phyloP scores from a whole-genome alignment of 805 yeast species.

The Kazachstania viticola region DNA sequence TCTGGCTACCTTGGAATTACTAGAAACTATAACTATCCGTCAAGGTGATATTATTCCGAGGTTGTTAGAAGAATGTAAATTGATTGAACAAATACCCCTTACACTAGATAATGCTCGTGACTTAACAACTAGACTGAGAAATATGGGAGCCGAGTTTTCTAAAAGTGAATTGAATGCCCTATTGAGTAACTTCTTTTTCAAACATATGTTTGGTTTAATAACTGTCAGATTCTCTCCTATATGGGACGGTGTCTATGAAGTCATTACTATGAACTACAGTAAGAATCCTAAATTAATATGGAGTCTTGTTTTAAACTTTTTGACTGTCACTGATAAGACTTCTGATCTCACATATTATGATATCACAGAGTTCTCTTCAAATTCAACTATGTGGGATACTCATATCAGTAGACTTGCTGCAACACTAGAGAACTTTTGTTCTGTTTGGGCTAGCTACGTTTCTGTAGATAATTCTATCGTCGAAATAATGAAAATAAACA shows the following conservation, averaged over 20 bases:
- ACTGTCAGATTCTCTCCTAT: conserved; percentile 72
- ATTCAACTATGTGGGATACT: conserved; percentile 30
- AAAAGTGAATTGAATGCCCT: conserved; percentile 18
- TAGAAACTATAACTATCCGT: conserved; percentile 22
- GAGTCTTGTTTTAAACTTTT: conserved; percentile 35
- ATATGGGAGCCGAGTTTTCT: conserved; percentile 36
- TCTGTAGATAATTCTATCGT: conserved; percentile 29
- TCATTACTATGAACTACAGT: conserved; percentile 36
- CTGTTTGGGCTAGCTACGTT: conserved; percentile 26
- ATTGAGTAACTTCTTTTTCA: conserved; percentile 22
- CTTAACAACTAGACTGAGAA: conserved; percentile 55
- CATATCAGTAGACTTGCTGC: conserved; percentile 35
- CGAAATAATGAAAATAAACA: conserved; percentile 25
- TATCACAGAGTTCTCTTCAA: conserved; percentile 4
- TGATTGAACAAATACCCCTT: conserved; percentile 65
- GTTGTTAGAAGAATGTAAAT: conserved; percentile 37
- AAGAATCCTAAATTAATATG: conserved; percentile 40
- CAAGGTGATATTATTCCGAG: conserved; percentile 27
- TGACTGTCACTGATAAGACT: conserved; percentile 15
- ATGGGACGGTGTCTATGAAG: conserved; percentile 67
- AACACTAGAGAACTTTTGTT: conserved; percentile 25
- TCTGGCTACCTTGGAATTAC: conserved; percentile 37
- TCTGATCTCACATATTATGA: conserved; percentile 12
- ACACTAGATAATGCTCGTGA: conserved; percentile 64
- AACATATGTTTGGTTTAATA: conserved; percentile 56